Evolutionary conservation across 345 rosid genomes (phyloP).

Genomic region (Hevea brasiliensis): DNA sequence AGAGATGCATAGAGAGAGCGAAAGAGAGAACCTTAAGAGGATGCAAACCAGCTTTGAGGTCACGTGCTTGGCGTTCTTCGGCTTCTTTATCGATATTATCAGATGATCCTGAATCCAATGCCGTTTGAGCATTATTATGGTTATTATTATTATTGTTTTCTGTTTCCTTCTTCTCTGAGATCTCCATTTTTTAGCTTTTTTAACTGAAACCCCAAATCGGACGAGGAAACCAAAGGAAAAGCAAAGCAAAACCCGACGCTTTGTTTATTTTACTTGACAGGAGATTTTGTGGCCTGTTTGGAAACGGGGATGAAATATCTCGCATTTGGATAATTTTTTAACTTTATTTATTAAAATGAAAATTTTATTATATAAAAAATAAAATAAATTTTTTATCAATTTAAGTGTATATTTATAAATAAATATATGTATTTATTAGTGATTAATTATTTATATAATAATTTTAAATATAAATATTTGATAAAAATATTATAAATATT

Average conservation of each 20-base stretch:
- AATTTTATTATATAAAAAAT: too few relatives aligned
- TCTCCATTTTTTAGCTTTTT: slow-evolving; percentile 49
- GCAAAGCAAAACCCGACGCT: neutral
- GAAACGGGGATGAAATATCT: neutral
- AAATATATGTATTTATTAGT: too few relatives aligned
- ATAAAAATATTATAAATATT: too few relatives aligned
- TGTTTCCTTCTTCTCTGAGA: slow-evolving; percentile 58
- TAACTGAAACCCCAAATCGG: neutral
- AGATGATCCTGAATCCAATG: slow-evolving; percentile 28
- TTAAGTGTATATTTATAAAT: too few relatives aligned
- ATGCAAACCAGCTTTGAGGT: slow-evolving; percentile 78
- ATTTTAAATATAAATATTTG: too few relatives aligned
- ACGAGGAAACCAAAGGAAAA: neutral
- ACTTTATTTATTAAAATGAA: too few relatives aligned
- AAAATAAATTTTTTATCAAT: too few relatives aligned
- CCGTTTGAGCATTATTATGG: slow-evolving; percentile 12
- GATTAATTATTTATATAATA: too few relatives aligned
- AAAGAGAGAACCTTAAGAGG: slow-evolving; percentile 68
- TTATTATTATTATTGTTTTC: slow-evolving; percentile 37
- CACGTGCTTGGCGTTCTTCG: slow-evolving; percentile 73
- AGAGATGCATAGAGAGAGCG: neutral
- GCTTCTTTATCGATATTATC: slow-evolving; percentile 33
- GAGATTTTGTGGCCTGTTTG: slow-evolving; percentile 1
- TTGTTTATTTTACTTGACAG: neutral
- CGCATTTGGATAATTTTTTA: too few relatives aligned